phyloP scores from a whole-genome alignment of 371 early-diverging fungal species.

The Mortierella sp. region DNA sequence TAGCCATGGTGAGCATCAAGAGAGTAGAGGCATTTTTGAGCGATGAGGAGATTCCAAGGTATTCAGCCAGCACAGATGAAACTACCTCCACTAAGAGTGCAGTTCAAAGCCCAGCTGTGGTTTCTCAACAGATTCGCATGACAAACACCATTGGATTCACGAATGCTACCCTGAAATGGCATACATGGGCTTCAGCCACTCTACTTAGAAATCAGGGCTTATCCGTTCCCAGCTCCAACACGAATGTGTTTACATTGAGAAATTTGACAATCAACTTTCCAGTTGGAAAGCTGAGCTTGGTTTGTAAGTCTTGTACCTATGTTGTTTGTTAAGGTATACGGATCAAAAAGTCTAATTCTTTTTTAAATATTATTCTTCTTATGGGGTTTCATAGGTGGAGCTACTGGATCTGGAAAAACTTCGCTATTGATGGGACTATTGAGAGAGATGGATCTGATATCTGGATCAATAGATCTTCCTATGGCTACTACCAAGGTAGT shows the following conservation, averaged over 20 bases:
- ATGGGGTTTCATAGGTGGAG: constrained; percentile 63
- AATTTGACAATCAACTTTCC: constrained; percentile 40
- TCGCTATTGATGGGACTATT: constrained; percentile 75
- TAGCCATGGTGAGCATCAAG: constrained; percentile 63
- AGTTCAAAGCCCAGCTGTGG: constrained; percentile 9
- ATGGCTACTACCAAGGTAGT: constrained; percentile 42
- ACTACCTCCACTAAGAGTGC: not conserved
- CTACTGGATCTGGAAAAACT: constrained; percentile 75
- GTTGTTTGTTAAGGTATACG: not conserved
- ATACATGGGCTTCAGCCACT: constrained; percentile 19
- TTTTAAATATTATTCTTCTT: constrained; percentile 35
- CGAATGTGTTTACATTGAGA: constrained; percentile 39
- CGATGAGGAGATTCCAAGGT: constrained; percentile 60
- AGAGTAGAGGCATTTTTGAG: constrained; percentile 67
- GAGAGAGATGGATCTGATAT: constrained; percentile 68
- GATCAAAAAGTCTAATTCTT: not conserved
- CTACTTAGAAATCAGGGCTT: not conserved
- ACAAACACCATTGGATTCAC: constrained; percentile 60
- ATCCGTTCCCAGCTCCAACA: not conserved
- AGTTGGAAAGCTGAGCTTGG: constrained; percentile 45
- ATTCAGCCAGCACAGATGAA: not conserved
- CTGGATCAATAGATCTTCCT: constrained; percentile 62
- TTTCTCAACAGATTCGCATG: constrained; percentile 1
- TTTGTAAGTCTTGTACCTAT: constrained; percentile 26
- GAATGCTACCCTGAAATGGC: constrained; percentile 64